Evolutionary conservation across 164 flowering plant species (phyloP), one percentile per base, ranked within the genome.

Genomic region (Macadamia tetraphylla): DNA sequence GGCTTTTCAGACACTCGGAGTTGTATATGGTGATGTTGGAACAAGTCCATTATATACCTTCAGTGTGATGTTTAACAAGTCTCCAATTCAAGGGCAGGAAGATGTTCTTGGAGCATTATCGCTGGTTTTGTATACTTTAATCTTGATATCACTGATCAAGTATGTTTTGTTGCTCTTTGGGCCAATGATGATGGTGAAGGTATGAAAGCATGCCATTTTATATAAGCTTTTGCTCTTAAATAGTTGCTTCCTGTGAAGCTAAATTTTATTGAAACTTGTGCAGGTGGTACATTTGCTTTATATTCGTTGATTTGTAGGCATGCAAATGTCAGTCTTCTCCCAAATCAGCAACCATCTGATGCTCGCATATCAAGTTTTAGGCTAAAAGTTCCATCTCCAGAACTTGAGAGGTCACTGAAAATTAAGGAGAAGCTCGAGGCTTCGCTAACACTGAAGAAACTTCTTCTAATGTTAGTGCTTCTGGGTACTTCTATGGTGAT

Each of bases 181-280:
- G 99, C 97, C 55, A 90, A 95, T 81, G 99, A 95, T 72, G 91
- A 92, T 79, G 98, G 98, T 66, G 99, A 95, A 95, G 99, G 98
- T 94, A 85, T 61, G 71, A 51, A 31, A 10, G 30, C 30, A 11
- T 12, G 29, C 70, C 48, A 35, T 23, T 44, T 32, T 69, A 11
- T 15, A 14, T 18, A 8, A 12, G 29, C 1, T 23, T 57, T 35
- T 35, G 3, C 40, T 35, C 40, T 35, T 35, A 35, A 35, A 35
- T 35, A 2, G 40, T 35, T 2, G 40, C 40, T 66, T 29, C 56
- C 17, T 44, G n/a, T 66, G 66, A 68, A 52, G 49, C 57, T 17
- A 53, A 46, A 9, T 42, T 55, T 35, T 58, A 4, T 72, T 51
- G 59, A 73, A 62, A 76, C 67, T 74, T 46, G 63, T 79, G 78